These are phyloP conservation scores for Crepidotus sp. DNA, from an alignment of 1,284 basidiomycete genomes.

Conservation along the genomic window DNA sequence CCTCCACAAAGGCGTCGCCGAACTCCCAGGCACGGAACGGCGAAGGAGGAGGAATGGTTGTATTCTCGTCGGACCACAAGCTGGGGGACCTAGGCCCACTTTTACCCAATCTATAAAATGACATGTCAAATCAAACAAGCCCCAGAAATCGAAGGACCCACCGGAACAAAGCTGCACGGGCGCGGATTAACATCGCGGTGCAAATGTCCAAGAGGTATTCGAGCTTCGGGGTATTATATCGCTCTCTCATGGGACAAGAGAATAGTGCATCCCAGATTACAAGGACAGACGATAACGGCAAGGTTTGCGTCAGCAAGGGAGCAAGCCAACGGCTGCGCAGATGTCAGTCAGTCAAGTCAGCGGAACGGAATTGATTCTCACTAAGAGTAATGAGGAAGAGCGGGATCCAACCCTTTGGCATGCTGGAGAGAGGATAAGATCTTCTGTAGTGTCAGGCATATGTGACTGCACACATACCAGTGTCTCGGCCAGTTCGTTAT, in stretches of 20 bases:
- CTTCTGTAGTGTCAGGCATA: conserved; percentile 1
- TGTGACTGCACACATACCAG: conserved; percentile 42
- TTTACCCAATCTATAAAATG: conserved; percentile 43
- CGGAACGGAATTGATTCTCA: conserved; percentile 29
- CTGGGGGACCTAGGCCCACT: conserved; percentile 33
- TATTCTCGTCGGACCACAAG: conserved; percentile 47
- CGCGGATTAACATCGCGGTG: conserved; percentile 55
- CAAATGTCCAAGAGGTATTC: conserved; percentile 62
- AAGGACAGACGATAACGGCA: conserved; percentile 52
- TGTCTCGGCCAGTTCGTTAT: conserved; percentile 50
- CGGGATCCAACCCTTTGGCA: conserved; percentile 58
- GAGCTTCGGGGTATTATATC: conserved; percentile 50
- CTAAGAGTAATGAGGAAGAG: conserved; percentile 74
- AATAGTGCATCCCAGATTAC: conserved; percentile 66
- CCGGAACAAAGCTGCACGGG: conserved; percentile 47
- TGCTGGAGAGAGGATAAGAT: conserved; percentile 26
- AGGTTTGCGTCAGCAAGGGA: conserved; percentile 61
- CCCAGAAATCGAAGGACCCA: conserved; percentile 24
- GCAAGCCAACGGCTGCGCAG: conserved; percentile 61
- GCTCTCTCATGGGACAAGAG: conserved; percentile 45
- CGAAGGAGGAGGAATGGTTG: conserved; percentile 32
- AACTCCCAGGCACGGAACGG: conserved; percentile 46
- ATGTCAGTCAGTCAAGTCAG: conserved; percentile 16
- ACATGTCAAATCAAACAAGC: background rate
- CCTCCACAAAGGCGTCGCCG: conserved; percentile 58